Conservation (phyloP, 1,139 yeast species). For the Pichia sp. region DNA sequence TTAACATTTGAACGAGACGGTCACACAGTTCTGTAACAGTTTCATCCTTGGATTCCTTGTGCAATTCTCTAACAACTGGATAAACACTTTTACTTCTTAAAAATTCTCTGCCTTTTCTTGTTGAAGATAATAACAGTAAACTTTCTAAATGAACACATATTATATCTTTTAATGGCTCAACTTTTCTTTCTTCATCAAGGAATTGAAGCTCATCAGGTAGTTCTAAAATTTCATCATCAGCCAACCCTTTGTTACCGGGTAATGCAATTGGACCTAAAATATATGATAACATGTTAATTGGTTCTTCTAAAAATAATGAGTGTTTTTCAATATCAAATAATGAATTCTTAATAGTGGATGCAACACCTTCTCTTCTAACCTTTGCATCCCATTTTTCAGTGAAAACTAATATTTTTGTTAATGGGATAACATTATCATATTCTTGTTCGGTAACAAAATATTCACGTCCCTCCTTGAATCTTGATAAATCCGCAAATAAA, state of each 20-base stretch:
- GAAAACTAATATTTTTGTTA: conserved; percentile 73
- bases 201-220: conserved; percentile 87
- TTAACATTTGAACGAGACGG: conserved; percentile 73
- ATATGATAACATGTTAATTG: conserved; percentile 72
- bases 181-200: conserved; percentile 64
- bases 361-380: conserved; percentile 86
- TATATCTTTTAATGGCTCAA: conserved; percentile 67
- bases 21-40: conserved; percentile 64
- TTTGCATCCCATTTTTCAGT: conserved; percentile 74
- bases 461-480: conserved; percentile 63
- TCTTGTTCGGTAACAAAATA: conserved; percentile 67
- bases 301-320: conserved; percentile 48
- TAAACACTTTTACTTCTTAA: conserved; percentile 76
- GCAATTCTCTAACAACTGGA: conserved; percentile 77
- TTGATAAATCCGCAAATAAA: conserved; percentile 85
- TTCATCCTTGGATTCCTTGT: conserved; percentile 60
- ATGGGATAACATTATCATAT: conserved; percentile 74
- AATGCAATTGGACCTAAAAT: conserved; percentile 79
- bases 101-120: conserved; percentile 62
- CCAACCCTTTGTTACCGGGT: conserved; percentile 53
- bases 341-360: conserved; percentile 85
- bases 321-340: conserved; percentile 76
- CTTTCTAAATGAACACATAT: conserved; percentile 71
- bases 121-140: conserved; percentile 68
- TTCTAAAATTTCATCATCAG: conserved; percentile 82